Evolutionary conservation across 2,329 filamentous ascomycete genomes (phyloP).

Genomic region (Colletotrichum truncatum): DNA sequence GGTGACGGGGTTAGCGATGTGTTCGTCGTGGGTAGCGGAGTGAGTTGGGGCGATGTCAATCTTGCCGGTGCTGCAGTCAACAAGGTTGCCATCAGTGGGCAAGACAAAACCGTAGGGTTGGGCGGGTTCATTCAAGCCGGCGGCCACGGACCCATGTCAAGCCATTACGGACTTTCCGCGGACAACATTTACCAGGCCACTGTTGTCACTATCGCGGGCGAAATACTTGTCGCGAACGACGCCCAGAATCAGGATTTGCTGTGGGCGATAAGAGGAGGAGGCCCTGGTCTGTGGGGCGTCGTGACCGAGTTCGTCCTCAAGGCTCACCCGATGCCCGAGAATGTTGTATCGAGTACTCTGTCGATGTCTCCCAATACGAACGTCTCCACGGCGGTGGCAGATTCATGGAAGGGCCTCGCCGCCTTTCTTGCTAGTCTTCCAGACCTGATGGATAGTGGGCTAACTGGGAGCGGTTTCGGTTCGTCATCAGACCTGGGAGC

Average conservation of each 20-base stretch:
- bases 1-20: background rate
- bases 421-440: background rate
- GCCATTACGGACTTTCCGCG: constrained; percentile 36
- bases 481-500: background rate
- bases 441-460: background rate
- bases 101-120: constrained; percentile 66
- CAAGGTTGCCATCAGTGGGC: constrained; percentile 54
- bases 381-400: background rate
- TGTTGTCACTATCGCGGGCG: constrained; percentile 36
- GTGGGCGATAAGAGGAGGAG: constrained; percentile 32
- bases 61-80: constrained; percentile 49
- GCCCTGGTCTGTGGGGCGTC: constrained; percentile 26
- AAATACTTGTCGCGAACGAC: constrained; percentile 23
- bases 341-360: too few species aligned
- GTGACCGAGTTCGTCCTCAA: constrained; percentile 30
- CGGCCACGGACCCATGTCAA: constrained; percentile 38
- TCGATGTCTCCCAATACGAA: too few species aligned
- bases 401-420: accelerated
- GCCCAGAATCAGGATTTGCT: constrained; percentile 28
- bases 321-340: constrained; percentile 19
- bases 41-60: constrained; percentile 46
- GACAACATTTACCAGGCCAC: constrained; percentile 38
- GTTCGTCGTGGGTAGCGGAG: background rate
- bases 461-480: background rate
- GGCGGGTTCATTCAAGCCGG: constrained; percentile 41